Conservation (phyloP, 2,329 filamentous ascomycete genomes). For the Diaporthe citriasiana region DNA sequence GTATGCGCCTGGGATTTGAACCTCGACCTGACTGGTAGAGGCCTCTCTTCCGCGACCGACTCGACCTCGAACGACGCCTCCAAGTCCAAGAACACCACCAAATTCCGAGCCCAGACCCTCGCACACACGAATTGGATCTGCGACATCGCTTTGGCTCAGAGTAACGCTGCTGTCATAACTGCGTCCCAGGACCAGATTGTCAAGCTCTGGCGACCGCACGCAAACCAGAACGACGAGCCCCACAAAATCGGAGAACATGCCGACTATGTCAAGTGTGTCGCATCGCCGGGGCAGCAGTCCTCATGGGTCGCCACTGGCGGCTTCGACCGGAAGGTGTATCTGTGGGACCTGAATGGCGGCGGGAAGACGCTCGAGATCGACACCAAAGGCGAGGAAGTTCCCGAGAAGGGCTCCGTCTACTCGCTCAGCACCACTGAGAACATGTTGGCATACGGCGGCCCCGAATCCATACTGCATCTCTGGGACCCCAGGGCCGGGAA, state of each 20-base stretch:
- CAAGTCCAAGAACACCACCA: slow-evolving; percentile 64
- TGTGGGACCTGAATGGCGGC: slow-evolving; percentile 93
- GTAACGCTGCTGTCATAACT: slow-evolving; percentile 84
- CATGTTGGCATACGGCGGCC: slow-evolving; percentile 91
- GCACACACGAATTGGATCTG: slow-evolving; percentile 98
- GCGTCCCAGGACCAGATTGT: slow-evolving; percentile 95
- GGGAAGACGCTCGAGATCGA: slow-evolving; percentile 91
- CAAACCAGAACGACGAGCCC: slow-evolving; percentile 75
- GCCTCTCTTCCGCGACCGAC: slow-evolving; percentile 45
- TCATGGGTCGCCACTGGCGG: slow-evolving; percentile 96
- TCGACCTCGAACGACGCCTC: slow-evolving; percentile 48
- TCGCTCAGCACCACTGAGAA: slow-evolving; percentile 84
- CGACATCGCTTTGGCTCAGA: slow-evolving; percentile 85
- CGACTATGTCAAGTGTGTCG: slow-evolving; percentile 96
- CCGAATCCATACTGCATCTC: slow-evolving; percentile 91
- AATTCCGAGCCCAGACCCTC: slow-evolving; percentile 72
- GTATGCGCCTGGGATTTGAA: slow-evolving; percentile 96
- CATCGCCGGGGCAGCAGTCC: slow-evolving; percentile 73
- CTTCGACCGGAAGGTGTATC: slow-evolving; percentile 88
- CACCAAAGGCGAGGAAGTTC: slow-evolving; percentile 83
- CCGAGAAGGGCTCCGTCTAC: slow-evolving; percentile 95
- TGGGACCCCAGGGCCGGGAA: slow-evolving; percentile 94
- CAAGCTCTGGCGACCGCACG: slow-evolving; percentile 88
- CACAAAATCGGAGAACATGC: slow-evolving; percentile 91
- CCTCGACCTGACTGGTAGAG: slow-evolving; percentile 68